Percentiles rank a stretch among this genome's conserved stretches.
These are phyloP conservation scores for Cryphonectria radicalis DNA, from an alignment of 2,329 filamentous ascomycete genomes.

Conservation along the genomic window DNA sequence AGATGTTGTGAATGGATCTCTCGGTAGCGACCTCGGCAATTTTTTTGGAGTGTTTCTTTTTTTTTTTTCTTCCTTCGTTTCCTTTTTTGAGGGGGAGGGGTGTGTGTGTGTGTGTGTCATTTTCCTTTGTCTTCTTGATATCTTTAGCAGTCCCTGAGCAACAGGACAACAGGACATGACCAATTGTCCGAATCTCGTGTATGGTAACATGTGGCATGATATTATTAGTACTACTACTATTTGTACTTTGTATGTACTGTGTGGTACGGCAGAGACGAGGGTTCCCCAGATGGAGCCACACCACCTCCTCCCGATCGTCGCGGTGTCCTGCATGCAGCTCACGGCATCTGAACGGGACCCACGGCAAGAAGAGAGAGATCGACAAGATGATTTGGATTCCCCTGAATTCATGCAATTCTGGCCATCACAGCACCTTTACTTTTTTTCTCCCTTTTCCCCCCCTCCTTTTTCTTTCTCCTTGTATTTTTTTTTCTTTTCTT, in stretches of 20 bases:
- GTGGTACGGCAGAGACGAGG: neutral
- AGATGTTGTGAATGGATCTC: neutral
- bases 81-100: neutral
- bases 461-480: too few species aligned
- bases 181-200: neutral
- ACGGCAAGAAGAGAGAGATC: neutral
- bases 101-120: neutral
- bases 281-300: neutral
- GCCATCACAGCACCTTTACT: neutral
- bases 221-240: neutral
- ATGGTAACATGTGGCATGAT: neutral
- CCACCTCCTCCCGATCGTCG: neutral
- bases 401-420: neutral
- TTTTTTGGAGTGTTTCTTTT: neutral
- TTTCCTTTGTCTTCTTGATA: neutral
- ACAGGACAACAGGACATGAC: neutral
- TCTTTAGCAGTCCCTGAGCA: neutral
- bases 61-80: too few species aligned
- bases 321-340: conserved; percentile 6
- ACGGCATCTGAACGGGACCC: neutral
- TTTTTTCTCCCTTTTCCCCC: too few species aligned
- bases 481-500: neutral
- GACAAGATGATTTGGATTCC: neutral
- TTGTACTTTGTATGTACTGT: neutral
- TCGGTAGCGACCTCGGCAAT: conserved; percentile 1